Conservation (phyloP, 2,329 filamentous ascomycete genomes). For the Emergomyces orientalis region DNA sequence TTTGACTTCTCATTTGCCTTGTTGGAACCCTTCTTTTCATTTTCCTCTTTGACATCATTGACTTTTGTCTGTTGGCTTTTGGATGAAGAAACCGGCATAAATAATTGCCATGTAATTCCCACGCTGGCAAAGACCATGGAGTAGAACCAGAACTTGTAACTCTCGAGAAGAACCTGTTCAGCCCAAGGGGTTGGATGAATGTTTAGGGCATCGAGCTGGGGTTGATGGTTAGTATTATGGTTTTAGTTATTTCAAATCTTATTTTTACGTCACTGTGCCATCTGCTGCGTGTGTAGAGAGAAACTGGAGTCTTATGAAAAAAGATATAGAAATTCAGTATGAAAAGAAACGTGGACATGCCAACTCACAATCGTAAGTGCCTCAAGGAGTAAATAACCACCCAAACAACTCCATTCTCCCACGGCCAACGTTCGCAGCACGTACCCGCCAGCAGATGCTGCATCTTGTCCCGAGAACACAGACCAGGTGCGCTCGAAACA, state of each 20-base stretch:
- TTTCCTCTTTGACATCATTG: slow-evolving; percentile 16
- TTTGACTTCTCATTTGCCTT: slow-evolving; percentile 21
- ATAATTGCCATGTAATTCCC: slow-evolving; percentile 20
- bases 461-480: slow-evolving; percentile 28
- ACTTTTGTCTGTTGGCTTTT: slow-evolving; percentile 15
- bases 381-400: slow-evolving; percentile 60
- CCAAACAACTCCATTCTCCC: slow-evolving; percentile 50
- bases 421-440: slow-evolving; percentile 45
- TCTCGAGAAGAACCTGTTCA: slow-evolving; percentile 46
- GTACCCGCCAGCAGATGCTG: slow-evolving; percentile 17
- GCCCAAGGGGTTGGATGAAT: slow-evolving; percentile 38
- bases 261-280: not conserved
- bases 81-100: slow-evolving; percentile 19
- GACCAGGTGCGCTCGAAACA: slow-evolving; percentile 45
- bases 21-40: slow-evolving; percentile 21
- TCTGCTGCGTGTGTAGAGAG: not conserved
- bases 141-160: slow-evolving; percentile 62
- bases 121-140: slow-evolving; percentile 47
- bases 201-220: slow-evolving; percentile 45
- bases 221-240: slow-evolving; percentile 23
- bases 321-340: not conserved
- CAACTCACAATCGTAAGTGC: slow-evolving; percentile 51
- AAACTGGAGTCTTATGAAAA: not conserved
- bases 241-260: not conserved
- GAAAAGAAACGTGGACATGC: not conserved